Evolutionary conservation across 352 stramenopile species (phyloP), one percentile per base, ranked within the genome.

Genomic region (Pythium grandisporangium): DNA sequence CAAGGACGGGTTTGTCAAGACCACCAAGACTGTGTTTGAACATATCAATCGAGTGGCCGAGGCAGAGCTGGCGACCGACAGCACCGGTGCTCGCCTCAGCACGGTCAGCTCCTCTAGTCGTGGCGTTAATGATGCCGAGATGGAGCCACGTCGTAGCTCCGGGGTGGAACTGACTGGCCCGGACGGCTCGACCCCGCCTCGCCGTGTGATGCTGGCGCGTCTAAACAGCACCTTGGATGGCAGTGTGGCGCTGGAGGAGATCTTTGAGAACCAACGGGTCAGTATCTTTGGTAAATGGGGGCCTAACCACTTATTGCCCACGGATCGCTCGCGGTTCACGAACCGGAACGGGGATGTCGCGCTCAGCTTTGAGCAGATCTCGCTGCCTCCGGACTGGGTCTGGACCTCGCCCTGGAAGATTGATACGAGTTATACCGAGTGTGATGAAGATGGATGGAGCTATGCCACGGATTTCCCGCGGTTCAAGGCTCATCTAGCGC

Each of bases 241-340:
- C 44, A 86, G 73, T 27, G 75, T 92, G 3, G 78, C 66, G 7
- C 58, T 92, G 16, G 78, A 92, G 51, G 78, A 92, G 57, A 88
- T 92, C 53, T 92, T 92, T 54, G 76, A 92, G 53, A 92, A 92
- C 52, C 79, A 92, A 53, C 79, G 79, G 13, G 66, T 92, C 45
- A 88, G 76, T 51, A 82, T 92, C 51, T 92, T 92, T 62, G 76
- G 76, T 24, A 92, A 92, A 37, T 93, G 79, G 79, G 79, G 73
- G 0, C 79, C 79, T 4, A 90, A 90, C 48, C 77, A 93, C 34
- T 49, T 93, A 43, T 59, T 89, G 17, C 79, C 76, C 21, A 93
- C 79, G 1, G 79, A 93, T 30, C 72, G 79, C 42, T 58, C 70
- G 13, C 79, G 79, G 8, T 93, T 93, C 27, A 83, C 79, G 21